phyloP scores from a whole-genome alignment of 306 rosid species.

The Inga oerstediana region DNA sequence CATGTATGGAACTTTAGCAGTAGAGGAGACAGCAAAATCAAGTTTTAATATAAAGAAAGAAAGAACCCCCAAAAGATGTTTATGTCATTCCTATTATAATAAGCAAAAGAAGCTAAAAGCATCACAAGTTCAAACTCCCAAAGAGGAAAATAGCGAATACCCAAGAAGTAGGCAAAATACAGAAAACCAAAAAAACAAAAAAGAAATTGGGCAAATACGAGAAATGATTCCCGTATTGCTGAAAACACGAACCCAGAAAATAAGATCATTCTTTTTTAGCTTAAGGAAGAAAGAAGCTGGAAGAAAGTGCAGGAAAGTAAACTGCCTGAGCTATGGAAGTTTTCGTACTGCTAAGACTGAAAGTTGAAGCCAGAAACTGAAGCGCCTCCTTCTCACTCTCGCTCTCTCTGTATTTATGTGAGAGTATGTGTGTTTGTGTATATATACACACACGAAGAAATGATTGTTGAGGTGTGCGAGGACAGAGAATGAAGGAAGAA shows the following conservation, averaged over 20 bases:
- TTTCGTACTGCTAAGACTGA: neutral
- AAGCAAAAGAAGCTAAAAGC: constrained; percentile 21
- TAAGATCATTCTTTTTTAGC: neutral
- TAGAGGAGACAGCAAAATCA: constrained; percentile 12
- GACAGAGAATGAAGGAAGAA: constrained; percentile 35
- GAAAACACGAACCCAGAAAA: neutral
- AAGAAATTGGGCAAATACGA: constrained; percentile 1
- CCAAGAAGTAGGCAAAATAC: neutral
- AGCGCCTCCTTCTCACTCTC: neutral
- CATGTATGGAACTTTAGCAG: constrained; percentile 23
- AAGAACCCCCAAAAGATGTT: constrained; percentile 7
- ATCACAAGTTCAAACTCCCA: constrained; percentile 14
- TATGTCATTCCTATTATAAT: constrained; percentile 3
- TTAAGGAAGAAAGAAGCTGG: neutral
- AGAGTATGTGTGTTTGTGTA: neutral
- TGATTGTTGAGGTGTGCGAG: constrained; percentile 1
- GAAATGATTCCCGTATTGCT: neutral
- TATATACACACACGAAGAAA: neutral
- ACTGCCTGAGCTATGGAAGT: constrained; percentile 17
- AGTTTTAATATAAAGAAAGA: neutral
- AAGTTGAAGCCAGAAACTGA: constrained; percentile 18
- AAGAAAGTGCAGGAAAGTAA: neutral
- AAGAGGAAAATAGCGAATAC: neutral
- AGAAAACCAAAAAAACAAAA: neutral
- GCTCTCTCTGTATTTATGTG: neutral